Evolutionary conservation across 176 grass and related monocot genomes (phyloP), one percentile per base, ranked within the genome.

Genomic region (Puya raimondii): DNA sequence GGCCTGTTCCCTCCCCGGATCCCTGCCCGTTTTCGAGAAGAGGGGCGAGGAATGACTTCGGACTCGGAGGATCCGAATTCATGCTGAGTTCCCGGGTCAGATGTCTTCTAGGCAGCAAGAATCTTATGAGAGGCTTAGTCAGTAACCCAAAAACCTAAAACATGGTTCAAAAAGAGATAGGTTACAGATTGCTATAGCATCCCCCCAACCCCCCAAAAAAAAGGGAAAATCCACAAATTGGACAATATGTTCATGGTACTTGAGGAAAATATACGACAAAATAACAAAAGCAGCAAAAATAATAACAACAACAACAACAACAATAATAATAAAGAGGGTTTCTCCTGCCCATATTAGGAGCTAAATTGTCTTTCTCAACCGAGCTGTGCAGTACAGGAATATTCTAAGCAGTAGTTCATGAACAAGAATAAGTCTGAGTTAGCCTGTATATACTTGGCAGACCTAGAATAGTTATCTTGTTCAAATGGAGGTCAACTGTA

Each of bases 91-190:
- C 76, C 68, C 88, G 76, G 27, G 26, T 80, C 17, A 91, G 72
- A 56, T 91, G 70, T 49, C 51, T 86, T 20, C 47, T 12, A 10
- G 92, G 92, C 21, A 86, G 75, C 56, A 91, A 4, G 8, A 91
- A 65, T 49, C 79, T 82, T 52, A 96, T 85, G 49, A 91, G 64
- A 64, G 92, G 92, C 78, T 91, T 96, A 2, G 92, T 96, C 76
- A 96, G 47, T 17, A 91, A 65, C 53, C 92, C 92, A 85, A 96
- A 96, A n/a, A 96, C 88, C 92, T 91, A 76, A 53, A 23, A 11
- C 58, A 49, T 23, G 11, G 27, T 47, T 1, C 9, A 23, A 68
- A 23, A 17, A 58, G 67, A 7, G 33, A 42, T 7, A 59, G n/a
- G 20, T 17, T 18, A 59, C 2, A 17, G 54, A 59, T 59, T n/a